Conservation (phyloP, 257 asterid species). For the Thymus quinquecostatus region DNA sequence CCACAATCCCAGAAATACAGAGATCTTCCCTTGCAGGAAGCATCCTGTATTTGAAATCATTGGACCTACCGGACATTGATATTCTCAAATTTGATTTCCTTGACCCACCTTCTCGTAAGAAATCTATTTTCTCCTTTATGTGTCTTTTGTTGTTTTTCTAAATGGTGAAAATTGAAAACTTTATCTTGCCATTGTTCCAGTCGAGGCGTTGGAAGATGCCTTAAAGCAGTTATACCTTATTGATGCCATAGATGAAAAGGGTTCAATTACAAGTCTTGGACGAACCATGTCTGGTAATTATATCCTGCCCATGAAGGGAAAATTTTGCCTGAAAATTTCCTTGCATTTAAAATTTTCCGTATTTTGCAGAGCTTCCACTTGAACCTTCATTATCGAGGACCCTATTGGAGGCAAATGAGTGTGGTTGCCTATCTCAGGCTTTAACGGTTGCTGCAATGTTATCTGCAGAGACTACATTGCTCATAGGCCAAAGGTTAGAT, state of each 20-base stretch:
- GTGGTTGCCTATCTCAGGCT: constrained; percentile 83
- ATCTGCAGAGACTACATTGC: constrained; percentile 89
- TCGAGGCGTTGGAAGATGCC: constrained; percentile 92
- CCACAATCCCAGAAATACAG: constrained; percentile 92
- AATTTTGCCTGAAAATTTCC: constrained; percentile 11
- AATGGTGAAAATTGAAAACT: constrained; percentile 31
- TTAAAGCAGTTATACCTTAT: constrained; percentile 82
- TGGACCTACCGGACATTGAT: constrained; percentile 89
- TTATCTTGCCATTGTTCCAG: constrained; percentile 51
- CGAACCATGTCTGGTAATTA: constrained; percentile 84
- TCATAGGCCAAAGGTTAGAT: constrained; percentile 68
- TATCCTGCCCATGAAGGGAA: constrained; percentile 4
- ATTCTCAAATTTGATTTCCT: constrained; percentile 92
- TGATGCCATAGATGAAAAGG: constrained; percentile 88
- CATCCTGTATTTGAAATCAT: constrained; percentile 88
- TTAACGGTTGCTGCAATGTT: constrained; percentile 92
- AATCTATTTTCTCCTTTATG: constrained; percentile 26
- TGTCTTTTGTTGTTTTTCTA: constrained; percentile 11
- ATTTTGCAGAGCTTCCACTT: constrained; percentile 87
- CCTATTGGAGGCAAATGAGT: constrained; percentile 86
- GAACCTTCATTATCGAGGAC: constrained; percentile 98
- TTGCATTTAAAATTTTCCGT: constrained; percentile 28
- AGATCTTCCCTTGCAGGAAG: constrained; percentile 96
- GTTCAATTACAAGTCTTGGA: constrained; percentile 79
- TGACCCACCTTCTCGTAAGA: constrained; percentile 88